A percentile compares a stretch with the other conserved stretches of the same genome.
Evolutionary conservation across 164 flowering plant genomes (phyloP).

Genomic region (Liquidambar formosana): DNA sequence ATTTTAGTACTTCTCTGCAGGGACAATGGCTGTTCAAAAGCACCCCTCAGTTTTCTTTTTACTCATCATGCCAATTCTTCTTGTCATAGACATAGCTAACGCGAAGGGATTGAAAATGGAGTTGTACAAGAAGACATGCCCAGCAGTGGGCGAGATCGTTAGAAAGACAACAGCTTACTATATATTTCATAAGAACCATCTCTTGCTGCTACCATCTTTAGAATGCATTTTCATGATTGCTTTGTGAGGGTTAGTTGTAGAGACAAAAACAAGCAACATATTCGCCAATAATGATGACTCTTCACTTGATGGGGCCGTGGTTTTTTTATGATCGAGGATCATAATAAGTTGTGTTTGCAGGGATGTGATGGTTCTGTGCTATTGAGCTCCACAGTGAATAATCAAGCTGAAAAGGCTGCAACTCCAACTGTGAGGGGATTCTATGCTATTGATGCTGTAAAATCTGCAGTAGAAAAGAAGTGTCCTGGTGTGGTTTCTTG

Average conservation of each 20-base stretch:
- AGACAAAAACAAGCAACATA: too few species aligned
- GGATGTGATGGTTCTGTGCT: constrained; percentile 76
- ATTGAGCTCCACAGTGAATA: constrained; percentile 36
- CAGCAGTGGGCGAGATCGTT: constrained; percentile 16
- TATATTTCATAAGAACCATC: constrained; percentile 21
- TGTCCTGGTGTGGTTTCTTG: constrained; percentile 64
- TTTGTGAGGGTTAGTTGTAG: constrained; percentile 24
- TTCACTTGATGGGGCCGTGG: too few species aligned
- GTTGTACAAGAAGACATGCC: constrained; percentile 24
- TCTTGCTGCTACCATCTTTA: constrained; percentile 26
- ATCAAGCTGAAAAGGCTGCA: constrained; percentile 48
- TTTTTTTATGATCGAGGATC: too few species aligned
- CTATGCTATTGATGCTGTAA: constrained; percentile 44
- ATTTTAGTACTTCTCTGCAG: too few species aligned
- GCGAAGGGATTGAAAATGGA: constrained; percentile 20
- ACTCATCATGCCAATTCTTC: not conserved
- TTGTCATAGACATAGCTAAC: not conserved
- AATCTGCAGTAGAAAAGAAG: constrained; percentile 40
- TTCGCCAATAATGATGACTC: too few species aligned
- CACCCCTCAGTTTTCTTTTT: not conserved
- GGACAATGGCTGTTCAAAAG: not conserved
- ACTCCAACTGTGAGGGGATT: constrained; percentile 48
- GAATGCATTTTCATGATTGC: constrained; percentile 35
- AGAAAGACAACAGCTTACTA: constrained; percentile 5
- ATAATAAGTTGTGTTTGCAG: constrained; percentile 24